Percentiles rank a stretch among this genome's conserved stretches.
Evolutionary conservation across 768 basidiomycete genomes (phyloP).

Genomic region (Erythrobasidium yunnanense): DNA sequence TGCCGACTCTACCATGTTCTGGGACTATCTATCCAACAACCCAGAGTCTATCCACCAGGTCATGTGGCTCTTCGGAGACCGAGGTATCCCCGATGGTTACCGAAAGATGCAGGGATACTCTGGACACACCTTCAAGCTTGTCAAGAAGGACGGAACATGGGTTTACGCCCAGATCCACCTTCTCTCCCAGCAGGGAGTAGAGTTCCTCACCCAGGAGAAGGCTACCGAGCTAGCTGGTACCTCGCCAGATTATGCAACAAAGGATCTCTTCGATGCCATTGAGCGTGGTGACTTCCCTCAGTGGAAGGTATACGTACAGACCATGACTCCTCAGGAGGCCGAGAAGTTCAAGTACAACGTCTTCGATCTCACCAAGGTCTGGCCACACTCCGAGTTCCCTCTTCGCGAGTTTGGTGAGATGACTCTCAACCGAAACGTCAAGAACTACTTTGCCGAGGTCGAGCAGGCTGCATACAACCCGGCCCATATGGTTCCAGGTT

Average conservation of each 20-base stretch:
- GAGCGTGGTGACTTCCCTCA: constrained; percentile 42
- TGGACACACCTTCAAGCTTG: constrained; percentile 46
- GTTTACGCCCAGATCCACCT: constrained; percentile 44
- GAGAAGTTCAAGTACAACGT: constrained; percentile 74
- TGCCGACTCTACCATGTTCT: constrained; percentile 52
- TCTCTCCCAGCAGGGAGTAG: constrained; percentile 40
- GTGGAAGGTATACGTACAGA: constrained; percentile 51
- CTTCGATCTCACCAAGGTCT: constrained; percentile 68
- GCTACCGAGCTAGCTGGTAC: constrained; percentile 58
- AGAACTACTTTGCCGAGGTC: constrained; percentile 44
- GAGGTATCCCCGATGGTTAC: constrained; percentile 48
- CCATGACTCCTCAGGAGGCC: constrained; percentile 83
- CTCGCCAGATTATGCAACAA: constrained; percentile 45
- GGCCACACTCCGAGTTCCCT: constrained; percentile 42
- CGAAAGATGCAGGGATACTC: constrained; percentile 83
- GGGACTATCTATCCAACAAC: constrained; percentile 47
- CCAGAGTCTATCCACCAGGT: constrained; percentile 47
- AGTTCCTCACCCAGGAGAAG: constrained; percentile 61
- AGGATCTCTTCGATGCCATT: constrained; percentile 46
- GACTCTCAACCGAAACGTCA: constrained; percentile 43
- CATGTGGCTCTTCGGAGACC: constrained; percentile 46
- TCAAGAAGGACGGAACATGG: constrained; percentile 40
- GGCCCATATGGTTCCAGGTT: constrained; percentile 72
- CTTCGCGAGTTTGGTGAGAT: constrained; percentile 43
- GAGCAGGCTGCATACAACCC: constrained; percentile 67